phyloP scores from a whole-genome alignment of 345 rosid species.

The Moricandia moricandioides region DNA sequence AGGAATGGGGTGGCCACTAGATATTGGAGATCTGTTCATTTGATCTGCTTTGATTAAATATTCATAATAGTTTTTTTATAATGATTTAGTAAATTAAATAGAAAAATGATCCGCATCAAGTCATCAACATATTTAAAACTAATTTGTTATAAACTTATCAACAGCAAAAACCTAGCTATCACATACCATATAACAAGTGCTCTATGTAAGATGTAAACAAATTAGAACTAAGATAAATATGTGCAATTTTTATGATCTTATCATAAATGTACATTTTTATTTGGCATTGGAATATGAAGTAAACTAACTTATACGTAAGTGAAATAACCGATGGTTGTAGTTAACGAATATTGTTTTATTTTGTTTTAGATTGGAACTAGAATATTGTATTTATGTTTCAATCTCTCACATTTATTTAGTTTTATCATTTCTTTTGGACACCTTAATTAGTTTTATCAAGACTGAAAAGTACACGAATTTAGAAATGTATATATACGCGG shows the following conservation, averaged over 20 bases:
- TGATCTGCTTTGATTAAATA: neutral
- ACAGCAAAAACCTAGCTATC: neutral
- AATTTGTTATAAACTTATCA: neutral
- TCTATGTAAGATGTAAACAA: neutral
- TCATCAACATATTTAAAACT: neutral
- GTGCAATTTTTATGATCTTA: neutral
- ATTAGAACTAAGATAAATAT: neutral
- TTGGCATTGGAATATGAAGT: neutral
- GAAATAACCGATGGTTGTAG: neutral
- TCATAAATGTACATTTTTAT: neutral
- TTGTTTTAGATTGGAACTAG: neutral
- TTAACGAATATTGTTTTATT: neutral
- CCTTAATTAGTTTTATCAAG: neutral
- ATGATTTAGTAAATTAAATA: neutral
- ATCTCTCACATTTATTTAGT: neutral
- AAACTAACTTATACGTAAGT: neutral
- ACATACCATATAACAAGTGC: neutral
- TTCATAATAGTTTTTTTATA: neutral
- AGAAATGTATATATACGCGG: neutral
- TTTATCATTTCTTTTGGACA: no score
- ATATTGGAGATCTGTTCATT: neutral
- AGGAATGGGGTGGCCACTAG: neutral
- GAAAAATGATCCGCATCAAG: neutral
- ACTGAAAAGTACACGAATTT: neutral
- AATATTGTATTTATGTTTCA: neutral